phyloP scores from a whole-genome alignment of 768 basidiomycete genomes.

The Kwoniella sp. region DNA sequence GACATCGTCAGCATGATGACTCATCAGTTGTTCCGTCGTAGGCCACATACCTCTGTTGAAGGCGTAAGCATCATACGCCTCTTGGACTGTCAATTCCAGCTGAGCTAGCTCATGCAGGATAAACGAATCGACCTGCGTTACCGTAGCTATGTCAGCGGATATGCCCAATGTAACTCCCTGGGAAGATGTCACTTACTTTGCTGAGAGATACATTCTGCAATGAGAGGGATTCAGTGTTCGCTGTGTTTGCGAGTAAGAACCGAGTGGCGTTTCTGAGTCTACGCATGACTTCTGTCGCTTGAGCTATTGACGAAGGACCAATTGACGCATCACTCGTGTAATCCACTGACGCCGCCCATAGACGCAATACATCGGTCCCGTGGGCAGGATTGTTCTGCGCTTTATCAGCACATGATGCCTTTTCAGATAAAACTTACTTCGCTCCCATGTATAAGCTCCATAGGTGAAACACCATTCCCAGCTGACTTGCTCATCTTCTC shows the following conservation, averaged over 20 bases:
- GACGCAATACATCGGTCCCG: constrained; percentile 79
- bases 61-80: constrained; percentile 71
- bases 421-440: constrained; percentile 60
- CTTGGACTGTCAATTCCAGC: constrained; percentile 68
- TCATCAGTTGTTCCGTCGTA: background rate
- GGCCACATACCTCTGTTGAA: constrained; percentile 72
- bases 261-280: constrained; percentile 84
- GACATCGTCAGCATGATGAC: background rate
- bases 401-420: background rate
- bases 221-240: constrained; percentile 50
- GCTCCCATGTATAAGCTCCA: constrained; percentile 76
- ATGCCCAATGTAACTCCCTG: background rate
- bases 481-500: constrained; percentile 97
- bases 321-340: constrained; percentile 87
- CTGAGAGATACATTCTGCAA: constrained; percentile 42
- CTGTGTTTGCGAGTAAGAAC: constrained; percentile 81
- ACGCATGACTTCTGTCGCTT: constrained; percentile 72
- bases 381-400: constrained; percentile 72
- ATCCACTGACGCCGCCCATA: constrained; percentile 91
- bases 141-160: constrained; percentile 9
- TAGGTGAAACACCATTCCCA: constrained; percentile 85
- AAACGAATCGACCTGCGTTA: constrained; percentile 72
- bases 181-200: constrained; percentile 11
- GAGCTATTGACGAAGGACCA: constrained; percentile 72
- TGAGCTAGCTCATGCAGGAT: constrained; percentile 79